Evolutionary conservation across 148 eudicot species (phyloP).

Genomic region (Fagopyrum esculentum): DNA sequence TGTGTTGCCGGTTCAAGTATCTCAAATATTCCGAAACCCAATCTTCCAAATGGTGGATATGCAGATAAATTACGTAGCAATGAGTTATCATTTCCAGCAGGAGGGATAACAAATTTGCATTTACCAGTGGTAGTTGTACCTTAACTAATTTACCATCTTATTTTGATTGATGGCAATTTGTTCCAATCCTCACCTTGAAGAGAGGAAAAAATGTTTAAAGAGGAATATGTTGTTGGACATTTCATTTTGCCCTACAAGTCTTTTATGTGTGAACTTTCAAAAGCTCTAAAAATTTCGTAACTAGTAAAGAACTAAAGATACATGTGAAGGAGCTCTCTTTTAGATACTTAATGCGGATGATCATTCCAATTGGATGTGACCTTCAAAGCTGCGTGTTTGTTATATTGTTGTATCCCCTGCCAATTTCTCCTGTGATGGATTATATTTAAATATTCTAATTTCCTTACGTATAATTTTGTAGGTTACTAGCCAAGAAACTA

Average conservation of each 20-base stretch:
- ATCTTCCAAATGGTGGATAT: conserved; percentile 49
- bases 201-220: not conserved
- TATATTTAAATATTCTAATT: not conserved
- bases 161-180: not conserved
- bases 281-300: not conserved
- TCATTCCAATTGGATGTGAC: too few species aligned
- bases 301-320: not conserved
- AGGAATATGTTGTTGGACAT: not conserved
- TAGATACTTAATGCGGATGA: too few species aligned
- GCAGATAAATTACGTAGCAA: conserved; percentile 32
- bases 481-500: conserved; percentile 66
- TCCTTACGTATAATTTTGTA: conserved; percentile 18
- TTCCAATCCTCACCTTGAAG: not conserved
- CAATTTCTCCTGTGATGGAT: not conserved
- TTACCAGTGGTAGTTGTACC: conserved; percentile 71
- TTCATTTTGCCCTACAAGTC: not conserved
- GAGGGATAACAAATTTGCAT: conserved; percentile 51
- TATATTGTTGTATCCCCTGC: too few species aligned
- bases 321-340: not conserved
- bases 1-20: conserved; percentile 39
- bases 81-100: conserved; percentile 50
- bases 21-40: conserved; percentile 30
- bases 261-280: not conserved
- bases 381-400: too few species aligned
- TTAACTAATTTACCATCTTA: conserved; percentile 16